Evolutionary conservation across 2,329 filamentous ascomycete species (phyloP), one percentile per base, ranked within the genome.

Genomic region (Colletotrichum truncatum): DNA sequence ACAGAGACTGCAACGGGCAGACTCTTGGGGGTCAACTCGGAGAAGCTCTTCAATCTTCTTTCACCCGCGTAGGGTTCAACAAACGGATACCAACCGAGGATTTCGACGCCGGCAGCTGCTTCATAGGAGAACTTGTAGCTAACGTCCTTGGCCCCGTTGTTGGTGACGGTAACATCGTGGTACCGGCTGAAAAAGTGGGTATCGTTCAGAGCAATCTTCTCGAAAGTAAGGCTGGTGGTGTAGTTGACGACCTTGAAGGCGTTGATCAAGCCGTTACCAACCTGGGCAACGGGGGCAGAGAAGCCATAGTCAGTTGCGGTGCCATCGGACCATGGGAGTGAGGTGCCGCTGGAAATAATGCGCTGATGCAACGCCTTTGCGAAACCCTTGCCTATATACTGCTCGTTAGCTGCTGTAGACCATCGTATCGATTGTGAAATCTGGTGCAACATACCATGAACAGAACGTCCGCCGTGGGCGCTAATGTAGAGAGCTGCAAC

Each of bases 181-280:
- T 69, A 68, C 28, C 61, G 68, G 26, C 72, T 71, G 64, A 82
- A 78, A 65, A 79, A 69, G 32, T 75, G 73, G 3, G 80, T 82
- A 63, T 84, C 81, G 60, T 83, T 83, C 64, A 83, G 77, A 10
- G 74, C 73, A 30, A 83, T 74, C 64, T 77, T 79, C 28, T 77
- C 74, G 4, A 76, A 77, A 10, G 75, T 73, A 28, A 83, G 69
- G 11, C 70, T 66, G 2, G 78, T 80, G 2, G 67, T 76, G 28
- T 80, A 75, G 45, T 78, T 74, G 10, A 82, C 73, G 4, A 80
- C 74, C 64, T 81, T 77, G 62, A 75, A 78, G n/a, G 78, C 80
- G 56, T 82, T 75, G 36, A 83, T 73, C 5, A 81, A 72, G 9
- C 81, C 80, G 48, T 71, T 78, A 32, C 80, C 81, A 73, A 71